Evolutionary conservation across 2,329 filamentous ascomycete species (phyloP), one percentile per base, ranked within the genome.

Genomic region (Chrysosporium keratinophilum): DNA sequence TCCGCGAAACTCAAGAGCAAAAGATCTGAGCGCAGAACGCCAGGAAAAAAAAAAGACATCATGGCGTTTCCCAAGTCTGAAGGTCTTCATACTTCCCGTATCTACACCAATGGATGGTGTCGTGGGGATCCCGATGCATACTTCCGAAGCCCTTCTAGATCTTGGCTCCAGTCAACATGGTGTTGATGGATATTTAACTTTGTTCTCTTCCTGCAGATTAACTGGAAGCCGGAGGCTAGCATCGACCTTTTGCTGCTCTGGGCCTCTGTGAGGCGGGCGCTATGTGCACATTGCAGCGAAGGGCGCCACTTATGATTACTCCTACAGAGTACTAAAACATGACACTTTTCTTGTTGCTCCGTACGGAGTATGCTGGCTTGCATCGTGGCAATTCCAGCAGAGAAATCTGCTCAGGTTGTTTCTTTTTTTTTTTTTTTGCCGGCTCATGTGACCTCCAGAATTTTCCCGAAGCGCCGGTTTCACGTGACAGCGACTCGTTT

Each of bases 261-360:
- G 39, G n/a, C 17, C n/a, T 51, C 37, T 17, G 12, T 41, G 37
- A 50, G 39, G 43, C 41, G 48, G 48, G 48, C 48, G 48, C 48
- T 51, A 51, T 42, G 33, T 42, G 48, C 48, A 51, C 48, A 51
- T 33, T 28, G 23, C 23, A 28, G 23, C 7, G 23, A 28, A 28
- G 23, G 23, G 23, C 23, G 23, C 23, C 23, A 28, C 23, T n/a
- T n/a, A n/a, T 28, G 23, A 28, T 7, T 28, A 7, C 7, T 28
- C 23, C 23, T 28, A 28, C 23, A 7, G 23, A 28, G 23, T 28
- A 7, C 23, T 28, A 42, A 15, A 17, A 17, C 41, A 17, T 20
- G 17, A 2, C 41, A 11, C 41, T 11, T 11, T 15, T 43, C 6
- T 41, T 43, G 41, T 17, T 43, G 41, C 20, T n/a, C n/a, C n/a